These are phyloP conservation scores for Pisolithus tinctorius DNA, from an alignment of 768 basidiomycete genomes.

Conservation along the genomic window DNA sequence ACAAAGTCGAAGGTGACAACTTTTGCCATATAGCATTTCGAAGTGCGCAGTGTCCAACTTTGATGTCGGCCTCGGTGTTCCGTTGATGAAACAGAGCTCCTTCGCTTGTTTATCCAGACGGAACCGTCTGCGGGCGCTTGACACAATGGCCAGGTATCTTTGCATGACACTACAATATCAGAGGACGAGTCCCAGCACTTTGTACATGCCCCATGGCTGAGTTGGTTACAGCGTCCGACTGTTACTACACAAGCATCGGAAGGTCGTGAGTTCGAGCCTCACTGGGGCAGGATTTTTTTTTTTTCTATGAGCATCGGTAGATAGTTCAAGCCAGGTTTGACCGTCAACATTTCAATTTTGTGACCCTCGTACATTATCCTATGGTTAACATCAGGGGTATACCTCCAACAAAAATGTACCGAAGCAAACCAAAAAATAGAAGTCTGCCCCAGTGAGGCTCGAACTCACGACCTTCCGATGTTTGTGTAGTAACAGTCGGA, in stretches of 20 bases:
- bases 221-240: constrained; percentile 77
- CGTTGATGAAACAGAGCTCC: no score
- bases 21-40: no score
- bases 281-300: constrained; percentile 39
- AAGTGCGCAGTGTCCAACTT: no score
- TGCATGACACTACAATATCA: no score
- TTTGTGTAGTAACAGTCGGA: constrained; percentile 55
- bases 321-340: background rate
- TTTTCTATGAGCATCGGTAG: background rate
- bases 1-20: no score
- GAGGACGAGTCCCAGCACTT: no score
- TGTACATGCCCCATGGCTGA: constrained; percentile 62
- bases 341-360: no score
- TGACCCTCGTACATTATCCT: no score
- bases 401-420: background rate
- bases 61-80: no score
- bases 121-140: no score
- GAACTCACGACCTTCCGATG: constrained; percentile 68
- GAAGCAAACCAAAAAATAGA: background rate
- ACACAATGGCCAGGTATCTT: no score
- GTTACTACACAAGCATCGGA: constrained; percentile 47
- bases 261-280: constrained; percentile 69
- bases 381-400: background rate
- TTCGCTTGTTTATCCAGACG: no score
- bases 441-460: constrained; percentile 55